phyloP scores from a whole-genome alignment of 2,329 filamentous ascomycete genomes.

The Elsinoe fawcettii region DNA sequence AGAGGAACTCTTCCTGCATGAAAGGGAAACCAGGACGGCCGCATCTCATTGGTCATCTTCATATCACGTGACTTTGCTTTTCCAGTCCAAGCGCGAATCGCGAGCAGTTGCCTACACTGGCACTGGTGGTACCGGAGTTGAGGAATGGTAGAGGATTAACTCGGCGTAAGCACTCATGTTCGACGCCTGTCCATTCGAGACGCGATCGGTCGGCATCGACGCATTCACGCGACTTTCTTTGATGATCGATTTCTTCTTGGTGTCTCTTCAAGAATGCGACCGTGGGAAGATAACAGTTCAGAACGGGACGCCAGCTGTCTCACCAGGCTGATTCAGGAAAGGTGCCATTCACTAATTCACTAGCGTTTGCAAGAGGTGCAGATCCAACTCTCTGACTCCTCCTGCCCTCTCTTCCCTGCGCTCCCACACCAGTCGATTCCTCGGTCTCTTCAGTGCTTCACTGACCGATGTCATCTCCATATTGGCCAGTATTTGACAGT shows the following conservation, averaged over 20 bases:
- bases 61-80: neutral
- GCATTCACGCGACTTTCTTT: neutral
- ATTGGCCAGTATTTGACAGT: too few species aligned
- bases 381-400: constrained; percentile 2
- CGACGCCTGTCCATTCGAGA: neutral
- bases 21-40: neutral
- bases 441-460: neutral
- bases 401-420: constrained; percentile 6
- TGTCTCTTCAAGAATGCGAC: neutral
- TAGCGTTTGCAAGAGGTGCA: neutral
- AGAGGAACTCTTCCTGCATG: neutral
- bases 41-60: neutral
- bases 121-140: neutral
- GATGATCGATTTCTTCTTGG: neutral
- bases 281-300: constrained; percentile 1
- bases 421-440: neutral
- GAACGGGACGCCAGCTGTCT: constrained; percentile 6
- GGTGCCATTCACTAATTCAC: neutral
- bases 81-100: neutral
- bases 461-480: too few species aligned
- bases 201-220: neutral
- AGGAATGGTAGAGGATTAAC: neutral
- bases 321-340: neutral
- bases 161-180: neutral
- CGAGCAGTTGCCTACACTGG: neutral